phyloP scores from a whole-genome alignment of 2,329 filamentous ascomycete genomes.

The Claviceps digitariae region DNA sequence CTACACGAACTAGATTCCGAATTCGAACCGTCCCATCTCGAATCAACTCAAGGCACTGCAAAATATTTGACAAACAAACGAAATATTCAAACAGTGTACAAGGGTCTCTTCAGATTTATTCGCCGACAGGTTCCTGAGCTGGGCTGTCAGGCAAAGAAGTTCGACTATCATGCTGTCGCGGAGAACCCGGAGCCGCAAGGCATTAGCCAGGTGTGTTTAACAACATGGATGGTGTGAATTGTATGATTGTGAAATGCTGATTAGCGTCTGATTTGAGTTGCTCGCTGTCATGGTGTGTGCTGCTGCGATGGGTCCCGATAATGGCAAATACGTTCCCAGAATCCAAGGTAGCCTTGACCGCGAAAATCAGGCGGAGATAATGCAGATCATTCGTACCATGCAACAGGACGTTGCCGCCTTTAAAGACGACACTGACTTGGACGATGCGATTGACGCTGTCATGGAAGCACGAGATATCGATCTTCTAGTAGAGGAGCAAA shows the following conservation, averaged over 20 bases:
- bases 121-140: slow-evolving; percentile 38
- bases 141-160: slow-evolving; percentile 35
- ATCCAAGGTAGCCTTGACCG: slow-evolving; percentile 29
- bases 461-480: slow-evolving; percentile 37
- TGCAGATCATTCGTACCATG: slow-evolving; percentile 30
- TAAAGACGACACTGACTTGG: slow-evolving; percentile 24
- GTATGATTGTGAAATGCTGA: slow-evolving; percentile 6
- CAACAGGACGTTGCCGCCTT: slow-evolving; percentile 23
- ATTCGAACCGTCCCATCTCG: slow-evolving; percentile 42
- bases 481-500: slow-evolving; percentile 42
- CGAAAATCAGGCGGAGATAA: slow-evolving; percentile 29
- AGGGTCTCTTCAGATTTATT: slow-evolving; percentile 41
- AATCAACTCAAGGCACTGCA: slow-evolving; percentile 29
- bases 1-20: slow-evolving; percentile 43
- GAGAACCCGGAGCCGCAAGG: slow-evolving; percentile 41
- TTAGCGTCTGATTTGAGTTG: slow-evolving; percentile 29
- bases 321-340: slow-evolving; percentile 36
- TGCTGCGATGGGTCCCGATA: slow-evolving; percentile 46
- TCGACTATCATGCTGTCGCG: slow-evolving; percentile 44
- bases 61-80: slow-evolving; percentile 35
- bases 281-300: slow-evolving; percentile 47
- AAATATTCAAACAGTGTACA: slow-evolving; percentile 40
- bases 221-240: slow-evolving; percentile 10
- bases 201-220: slow-evolving; percentile 33
- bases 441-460: slow-evolving; percentile 25